Evolutionary conservation across 1,284 basidiomycete species (phyloP), one percentile per base, ranked within the genome.

Genomic region (Marasmius fiardii): DNA sequence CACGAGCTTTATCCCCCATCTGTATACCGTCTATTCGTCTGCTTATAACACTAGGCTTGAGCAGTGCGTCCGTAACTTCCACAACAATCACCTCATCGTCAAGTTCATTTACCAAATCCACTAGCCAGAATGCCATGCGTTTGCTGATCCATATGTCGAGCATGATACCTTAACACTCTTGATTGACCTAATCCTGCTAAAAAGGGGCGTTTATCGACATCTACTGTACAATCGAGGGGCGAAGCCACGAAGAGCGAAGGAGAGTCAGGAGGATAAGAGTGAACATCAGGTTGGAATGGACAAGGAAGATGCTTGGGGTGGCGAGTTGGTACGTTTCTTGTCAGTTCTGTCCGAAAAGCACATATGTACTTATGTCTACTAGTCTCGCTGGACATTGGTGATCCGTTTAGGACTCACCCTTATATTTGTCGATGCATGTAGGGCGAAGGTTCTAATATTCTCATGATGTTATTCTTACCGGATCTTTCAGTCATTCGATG

Each of bases 141-240:
- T 95, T 65, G 88, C 88, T 0, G 94, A 97, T 69, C 92, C 91
- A 56, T 92, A 95, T 61, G 91, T 96, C 58, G 93, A 96, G 67
- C 89, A 95, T 61, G 92, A 94, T 61, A 73, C 79, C 0, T 74
- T 95, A 51, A 86, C 87, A 0, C 74, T 96, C 20, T 71, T 93
- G 1, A 77, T 96, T 44, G 94, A 96, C 69, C 76, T 96, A 8
- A 90, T 96, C 53, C 78, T 96, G 24, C 80, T 96, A 43, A 96
- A 95, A 68, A 79, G 90, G 20, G 86, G 86, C 21, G 93, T 95
- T 1, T 96, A 91, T 67, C 78, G 92, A 12, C 94, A 97, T 72
- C 72, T 97, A 23, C 74, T 97, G n/a, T 96, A 92, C 68, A 97
- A 97, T 65, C 78, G 92, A 43, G 90, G 85, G 4, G 73, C 85